Evolutionary conservation across 2,329 filamentous ascomycete species (phyloP).

Genomic region (Colletotrichum viniferum): DNA sequence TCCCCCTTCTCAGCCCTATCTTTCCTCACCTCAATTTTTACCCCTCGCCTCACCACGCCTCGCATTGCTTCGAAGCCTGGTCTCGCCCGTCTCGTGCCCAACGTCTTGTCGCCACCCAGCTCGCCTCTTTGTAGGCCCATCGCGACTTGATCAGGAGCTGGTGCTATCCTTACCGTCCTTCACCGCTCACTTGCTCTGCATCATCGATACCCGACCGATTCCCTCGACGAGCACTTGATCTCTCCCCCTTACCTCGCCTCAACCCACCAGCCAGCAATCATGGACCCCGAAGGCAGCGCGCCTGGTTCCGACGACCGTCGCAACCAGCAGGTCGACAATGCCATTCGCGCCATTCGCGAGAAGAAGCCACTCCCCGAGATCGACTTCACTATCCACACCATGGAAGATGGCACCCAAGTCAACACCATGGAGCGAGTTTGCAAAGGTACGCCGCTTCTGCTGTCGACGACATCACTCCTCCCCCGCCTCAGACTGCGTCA

Average conservation of each 20-base stretch:
- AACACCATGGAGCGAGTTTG: conserved; percentile 95
- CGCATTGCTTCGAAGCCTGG: conserved; percentile 1
- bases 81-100: conserved; percentile 13
- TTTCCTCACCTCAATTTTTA: conserved; percentile 24
- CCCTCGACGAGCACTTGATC: not conserved
- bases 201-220: conserved; percentile 13
- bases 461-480: conserved; percentile 5
- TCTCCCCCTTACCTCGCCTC: not conserved
- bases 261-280: conserved; percentile 30
- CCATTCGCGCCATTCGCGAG: conserved; percentile 87
- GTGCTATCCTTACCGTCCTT: conserved; percentile 1
- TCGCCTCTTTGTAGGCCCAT: conserved; percentile 16
- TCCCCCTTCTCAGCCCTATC: conserved; percentile 31
- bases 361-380: conserved; percentile 98
- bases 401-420: conserved; percentile 96
- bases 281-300: conserved; percentile 51
- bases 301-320: conserved; percentile 50
- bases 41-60: conserved; percentile 16
- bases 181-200: conserved; percentile 18
- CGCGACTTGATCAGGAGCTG: conserved; percentile 19
- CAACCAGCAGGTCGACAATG: conserved; percentile 79
- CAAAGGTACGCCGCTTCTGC: conserved; percentile 75
- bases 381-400: conserved; percentile 96
- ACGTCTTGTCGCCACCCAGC: conserved; percentile 15
- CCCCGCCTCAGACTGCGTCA: conserved; percentile 21